phyloP scores from a whole-genome alignment of 2,329 filamentous ascomycete genomes.

The Aspergillus niger region DNA sequence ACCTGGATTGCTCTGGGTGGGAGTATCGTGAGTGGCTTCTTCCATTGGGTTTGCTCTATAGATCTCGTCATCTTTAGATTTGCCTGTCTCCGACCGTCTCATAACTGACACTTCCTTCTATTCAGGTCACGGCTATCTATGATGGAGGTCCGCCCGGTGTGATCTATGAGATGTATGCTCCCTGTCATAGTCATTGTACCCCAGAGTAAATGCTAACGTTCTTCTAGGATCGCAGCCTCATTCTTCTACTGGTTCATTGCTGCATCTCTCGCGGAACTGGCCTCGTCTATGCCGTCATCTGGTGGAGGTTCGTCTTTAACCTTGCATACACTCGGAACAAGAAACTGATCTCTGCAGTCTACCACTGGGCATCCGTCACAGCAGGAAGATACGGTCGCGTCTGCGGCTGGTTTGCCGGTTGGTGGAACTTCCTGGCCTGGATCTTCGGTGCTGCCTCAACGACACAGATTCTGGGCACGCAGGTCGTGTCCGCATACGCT shows the following conservation, averaged over 20 bases:
- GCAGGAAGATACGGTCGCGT: slow-evolving; percentile 57
- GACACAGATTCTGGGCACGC: slow-evolving; percentile 59
- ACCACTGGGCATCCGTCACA: slow-evolving; percentile 63
- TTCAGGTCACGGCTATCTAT: slow-evolving; percentile 52
- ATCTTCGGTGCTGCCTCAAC: slow-evolving; percentile 64
- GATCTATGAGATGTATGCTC: slow-evolving; percentile 59
- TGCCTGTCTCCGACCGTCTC: background rate
- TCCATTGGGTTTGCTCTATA: background rate
- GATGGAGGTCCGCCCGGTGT: slow-evolving; percentile 65
- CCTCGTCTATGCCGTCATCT: slow-evolving; percentile 62
- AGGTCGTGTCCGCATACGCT: slow-evolving; percentile 63
- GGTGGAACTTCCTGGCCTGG: slow-evolving; percentile 54
- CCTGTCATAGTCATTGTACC: background rate
- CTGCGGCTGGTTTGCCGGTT: slow-evolving; percentile 50
- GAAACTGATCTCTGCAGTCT: slow-evolving; percentile 45
- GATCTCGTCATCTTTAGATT: no score
- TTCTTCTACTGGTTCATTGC: slow-evolving; percentile 61
- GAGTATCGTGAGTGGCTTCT: slow-evolving; percentile 54
- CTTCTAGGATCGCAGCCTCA: slow-evolving; percentile 42
- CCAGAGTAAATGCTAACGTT: slow-evolving; percentile 4
- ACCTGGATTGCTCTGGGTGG: slow-evolving; percentile 66
- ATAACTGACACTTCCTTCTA: background rate
- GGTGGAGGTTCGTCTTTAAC: slow-evolving; percentile 46
- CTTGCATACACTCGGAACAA: background rate
- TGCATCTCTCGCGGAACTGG: slow-evolving; percentile 61